Base-by-base conservation (phyloP, 176 grass and related monocot species). In the Echinochloa phyllopogon region DNA sequence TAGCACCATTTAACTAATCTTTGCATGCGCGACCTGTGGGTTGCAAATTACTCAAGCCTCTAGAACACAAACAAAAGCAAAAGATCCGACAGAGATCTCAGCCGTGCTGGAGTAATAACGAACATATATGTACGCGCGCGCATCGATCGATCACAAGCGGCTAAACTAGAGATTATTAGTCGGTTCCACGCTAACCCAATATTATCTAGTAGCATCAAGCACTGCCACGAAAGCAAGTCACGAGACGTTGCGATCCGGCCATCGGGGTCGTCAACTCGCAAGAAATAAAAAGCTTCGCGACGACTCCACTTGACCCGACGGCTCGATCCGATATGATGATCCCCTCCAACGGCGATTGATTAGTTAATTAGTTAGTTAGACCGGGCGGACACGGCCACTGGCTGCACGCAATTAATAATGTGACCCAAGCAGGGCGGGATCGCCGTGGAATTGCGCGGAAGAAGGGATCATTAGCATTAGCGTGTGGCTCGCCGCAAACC, bases 371-470 rank as follows among this genome's bases (percentile, higher is more conserved):
- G 29, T 33, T 33, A 33, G 29, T 33, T 43, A 6, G n/a, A 45
- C 7, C 12, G 7, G 57, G 5, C 9, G 57, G 29, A 33, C 29
- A 33, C 29, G 29, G 29, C 29, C 29, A 2, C 29, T 33, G 29
- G 29, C 29, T 33, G 29, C 59, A 29, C 51, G 50, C 25, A 23
- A 83, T 74, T n/a, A 75, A 6, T 15, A 9, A 56, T 33, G 29
- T 33, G 29, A 33, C 29, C 29, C 29, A 33, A 33, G n/a, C 63
- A 40, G 18, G 60, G n/a, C n/a, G n/a, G 17, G 33, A 4, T 7
- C 44, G 29, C 65, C 23, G 36, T 52, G 58, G 82, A 75, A 33
- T 33, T 45, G 57, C 47, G 41, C 23, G 75, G 44, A 65, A 65
- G 60, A 50, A 49, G 57, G 69, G 43, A 67, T 36, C 72, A 37